phyloP scores from a whole-genome alignment of 176 grass and related monocot genomes.

The Saccharum officinarum region DNA sequence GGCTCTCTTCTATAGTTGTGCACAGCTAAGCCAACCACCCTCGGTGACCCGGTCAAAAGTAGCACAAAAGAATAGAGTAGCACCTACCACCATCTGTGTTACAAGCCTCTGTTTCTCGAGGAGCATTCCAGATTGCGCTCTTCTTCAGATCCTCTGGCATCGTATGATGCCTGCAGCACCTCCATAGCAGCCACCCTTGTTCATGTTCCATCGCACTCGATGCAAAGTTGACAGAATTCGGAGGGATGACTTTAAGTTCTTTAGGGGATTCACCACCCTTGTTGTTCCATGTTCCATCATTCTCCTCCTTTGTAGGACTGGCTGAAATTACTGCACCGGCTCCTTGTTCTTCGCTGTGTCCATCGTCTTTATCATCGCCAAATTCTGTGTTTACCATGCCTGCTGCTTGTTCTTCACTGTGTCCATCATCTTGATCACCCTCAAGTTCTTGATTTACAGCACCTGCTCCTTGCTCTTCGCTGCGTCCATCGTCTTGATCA shows the following conservation, averaged over 20 bases:
- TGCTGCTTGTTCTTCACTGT: conserved; percentile 19
- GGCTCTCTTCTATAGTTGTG: background rate
- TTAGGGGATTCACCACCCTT: conserved; percentile 38
- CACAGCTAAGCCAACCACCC: background rate
- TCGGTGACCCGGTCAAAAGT: background rate
- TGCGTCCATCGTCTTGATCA: conserved; percentile 26
- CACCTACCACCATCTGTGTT: conserved; percentile 15
- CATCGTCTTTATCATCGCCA: conserved; percentile 18
- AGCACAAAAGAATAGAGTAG: background rate
- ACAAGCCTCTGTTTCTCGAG: background rate
- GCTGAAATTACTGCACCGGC: conserved; percentile 17
- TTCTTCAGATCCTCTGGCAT: conserved; percentile 67
- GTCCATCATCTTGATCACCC: conserved; percentile 15
- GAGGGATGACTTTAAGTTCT: conserved; percentile 43
- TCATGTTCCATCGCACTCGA: conserved; percentile 83
- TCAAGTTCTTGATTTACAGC: conserved; percentile 10
- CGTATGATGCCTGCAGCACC: conserved; percentile 83
- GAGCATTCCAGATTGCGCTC: background rate
- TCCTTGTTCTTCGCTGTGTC: conserved; percentile 21
- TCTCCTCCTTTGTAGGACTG: conserved; percentile 20
- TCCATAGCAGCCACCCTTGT: conserved; percentile 92
- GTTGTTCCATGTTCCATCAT: conserved; percentile 21
- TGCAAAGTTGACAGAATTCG: conserved; percentile 77
- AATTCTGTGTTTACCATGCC: background rate
- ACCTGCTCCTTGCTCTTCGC: conserved; percentile 22